Conservation (phyloP, 192 early-diverging fungal genomes). For the Backusella macrospora region DNA sequence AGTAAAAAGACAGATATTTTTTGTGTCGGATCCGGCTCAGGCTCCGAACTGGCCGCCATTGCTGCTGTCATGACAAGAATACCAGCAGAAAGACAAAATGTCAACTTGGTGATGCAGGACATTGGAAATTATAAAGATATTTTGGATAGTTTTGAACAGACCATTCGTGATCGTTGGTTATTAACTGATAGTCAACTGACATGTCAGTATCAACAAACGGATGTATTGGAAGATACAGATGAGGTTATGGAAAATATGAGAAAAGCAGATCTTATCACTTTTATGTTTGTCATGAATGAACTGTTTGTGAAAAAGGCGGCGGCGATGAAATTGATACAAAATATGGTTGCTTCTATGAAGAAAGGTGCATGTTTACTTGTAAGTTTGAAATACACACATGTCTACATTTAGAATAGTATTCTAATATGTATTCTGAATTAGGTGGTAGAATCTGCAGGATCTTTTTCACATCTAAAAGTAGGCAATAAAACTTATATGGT, state of each 20-base stretch:
- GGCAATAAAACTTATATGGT: constrained; percentile 85
- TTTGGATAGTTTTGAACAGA: constrained; percentile 53
- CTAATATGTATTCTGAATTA: no score
- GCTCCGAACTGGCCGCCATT: constrained; percentile 84
- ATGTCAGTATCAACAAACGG: constrained; percentile 60
- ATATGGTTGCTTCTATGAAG: constrained; percentile 64
- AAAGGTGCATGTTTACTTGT: constrained; percentile 74
- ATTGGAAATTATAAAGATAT: constrained; percentile 67
- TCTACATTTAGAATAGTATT: no score
- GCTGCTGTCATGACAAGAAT: constrained; percentile 65
- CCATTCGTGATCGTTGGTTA: constrained; percentile 58
- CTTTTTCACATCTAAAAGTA: constrained; percentile 84
- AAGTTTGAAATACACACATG: no score
- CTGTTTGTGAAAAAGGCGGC: constrained; percentile 76
- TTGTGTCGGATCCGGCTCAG: constrained; percentile 82
- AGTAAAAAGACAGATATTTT: constrained; percentile 50
- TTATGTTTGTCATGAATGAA: constrained; percentile 94
- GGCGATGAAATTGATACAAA: constrained; percentile 78
- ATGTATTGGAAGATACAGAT: constrained; percentile 61
- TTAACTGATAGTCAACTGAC: constrained; percentile 47
- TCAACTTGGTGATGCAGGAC: constrained; percentile 58
- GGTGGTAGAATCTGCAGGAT: constrained; percentile 90
- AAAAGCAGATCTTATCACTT: constrained; percentile 73
- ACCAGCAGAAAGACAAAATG: constrained; percentile 41
- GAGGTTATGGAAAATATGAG: constrained; percentile 9